Conservation (phyloP, 345 rosid species). For the Brassica juncea region DNA sequence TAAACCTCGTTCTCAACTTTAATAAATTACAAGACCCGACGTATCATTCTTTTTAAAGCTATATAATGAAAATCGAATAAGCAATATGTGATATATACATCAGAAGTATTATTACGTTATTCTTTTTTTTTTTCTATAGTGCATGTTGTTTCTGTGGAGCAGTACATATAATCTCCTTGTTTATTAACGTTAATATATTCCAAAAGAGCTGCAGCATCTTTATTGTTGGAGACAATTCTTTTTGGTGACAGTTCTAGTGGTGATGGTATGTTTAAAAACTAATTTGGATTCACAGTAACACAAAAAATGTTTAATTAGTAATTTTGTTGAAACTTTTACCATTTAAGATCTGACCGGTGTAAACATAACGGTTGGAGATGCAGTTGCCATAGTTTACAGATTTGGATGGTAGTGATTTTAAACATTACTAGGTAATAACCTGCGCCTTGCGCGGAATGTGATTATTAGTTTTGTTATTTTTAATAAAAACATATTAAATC, state of each 20-base stretch:
- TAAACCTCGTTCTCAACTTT: constrained; percentile 24
- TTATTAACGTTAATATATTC: not conserved
- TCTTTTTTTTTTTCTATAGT: not conserved
- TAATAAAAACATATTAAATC: no score
- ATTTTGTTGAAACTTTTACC: no score
- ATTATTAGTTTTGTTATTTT: no score
- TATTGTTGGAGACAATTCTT: not conserved
- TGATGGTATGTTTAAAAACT: not conserved
- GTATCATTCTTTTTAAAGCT: not conserved
- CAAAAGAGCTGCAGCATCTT: not conserved
- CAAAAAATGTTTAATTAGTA: not conserved
- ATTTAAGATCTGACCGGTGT: no score
- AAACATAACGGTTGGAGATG: no score
- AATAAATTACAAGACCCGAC: not conserved
- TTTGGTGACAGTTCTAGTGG: not conserved
- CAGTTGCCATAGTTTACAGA: no score
- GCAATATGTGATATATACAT: not conserved
- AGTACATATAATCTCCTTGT: not conserved
- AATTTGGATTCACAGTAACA: not conserved
- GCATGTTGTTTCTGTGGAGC: not conserved
- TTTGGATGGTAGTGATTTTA: no score
- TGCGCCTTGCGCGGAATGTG: no score
- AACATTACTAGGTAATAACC: no score
- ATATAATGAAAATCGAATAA: not conserved
- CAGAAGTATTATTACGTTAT: not conserved